phyloP scores from a whole-genome alignment of 2,329 filamentous ascomycete species.

The Colletotrichum falcatum region DNA sequence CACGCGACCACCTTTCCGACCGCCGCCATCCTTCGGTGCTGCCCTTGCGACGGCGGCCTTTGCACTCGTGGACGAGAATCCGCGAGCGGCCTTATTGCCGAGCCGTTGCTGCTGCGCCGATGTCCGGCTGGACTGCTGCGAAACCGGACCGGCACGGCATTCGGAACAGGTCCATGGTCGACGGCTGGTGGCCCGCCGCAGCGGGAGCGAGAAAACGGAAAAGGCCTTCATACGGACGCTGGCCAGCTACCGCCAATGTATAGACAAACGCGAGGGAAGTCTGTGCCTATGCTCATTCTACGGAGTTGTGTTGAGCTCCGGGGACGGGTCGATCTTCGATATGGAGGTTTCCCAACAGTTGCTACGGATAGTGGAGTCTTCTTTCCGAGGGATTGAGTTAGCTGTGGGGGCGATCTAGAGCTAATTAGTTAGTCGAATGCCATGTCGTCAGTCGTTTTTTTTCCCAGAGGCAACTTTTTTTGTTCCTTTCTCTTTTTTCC shows the following conservation, averaged over 20 bases:
- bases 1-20: slow-evolving; percentile 43
- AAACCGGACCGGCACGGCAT: slow-evolving; percentile 50
- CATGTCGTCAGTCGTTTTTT: slow-evolving; percentile 29
- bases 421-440: slow-evolving; percentile 21
- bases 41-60: slow-evolving; percentile 13
- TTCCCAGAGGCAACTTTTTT: slow-evolving; percentile 36
- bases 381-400: slow-evolving; percentile 28
- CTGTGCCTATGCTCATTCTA: slow-evolving; percentile 37
- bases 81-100: slow-evolving; percentile 41
- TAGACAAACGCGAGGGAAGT: slow-evolving; percentile 28
- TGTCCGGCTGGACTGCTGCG: slow-evolving; percentile 50
- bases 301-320: slow-evolving; percentile 1
- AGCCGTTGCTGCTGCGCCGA: slow-evolving; percentile 46
- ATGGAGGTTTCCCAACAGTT: slow-evolving; percentile 28
- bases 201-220: slow-evolving; percentile 52
- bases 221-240: slow-evolving; percentile 56
- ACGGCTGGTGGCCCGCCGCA: slow-evolving; percentile 53
- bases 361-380: slow-evolving; percentile 34
- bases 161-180: slow-evolving; percentile 60
- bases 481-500: slow-evolving; percentile 31
- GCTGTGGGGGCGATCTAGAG: slow-evolving; percentile 21
- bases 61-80: slow-evolving; percentile 47
- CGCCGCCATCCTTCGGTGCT: slow-evolving; percentile 12
- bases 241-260: slow-evolving; percentile 37
- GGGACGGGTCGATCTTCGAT: slow-evolving; percentile 2